Base-by-base conservation (phyloP, 495 filamentous ascomycete genomes). In the Aspergillus wentii region DNA sequence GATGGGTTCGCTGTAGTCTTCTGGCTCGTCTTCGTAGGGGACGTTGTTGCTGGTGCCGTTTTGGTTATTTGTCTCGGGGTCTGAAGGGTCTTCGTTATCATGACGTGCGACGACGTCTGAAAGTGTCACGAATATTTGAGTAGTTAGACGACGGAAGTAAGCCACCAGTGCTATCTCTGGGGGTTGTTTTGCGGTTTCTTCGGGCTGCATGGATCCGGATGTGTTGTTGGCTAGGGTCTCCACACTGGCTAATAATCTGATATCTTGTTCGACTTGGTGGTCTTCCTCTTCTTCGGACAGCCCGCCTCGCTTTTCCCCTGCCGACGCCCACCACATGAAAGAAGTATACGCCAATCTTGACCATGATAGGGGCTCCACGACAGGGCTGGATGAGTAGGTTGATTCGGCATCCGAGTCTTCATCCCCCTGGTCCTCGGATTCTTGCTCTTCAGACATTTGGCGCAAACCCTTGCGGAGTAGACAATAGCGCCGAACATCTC, bases 291-390 rank as follows among this genome's bases (percentile, higher is more conserved):
- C 64, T 42, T 71, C 60, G 4, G 58, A 55, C 17, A 68, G 49
- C 14, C 54, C 66, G 16, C 77, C 74, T 2, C 81, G 73, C 56
- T 85, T 79, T 60, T 97, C 92, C 32, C 92, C 92, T 1, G 92
- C 92, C 1, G 87, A 90, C 0, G 92, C 92, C 92, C 92, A 98
- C 91, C 91, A 98, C 66, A 96, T 90, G 68, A 96, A 95, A 3
- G 85, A 83, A 17, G 75, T 79, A 54, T 96, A 97, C 7, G 90
- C 90, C 9, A 95, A 75, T 5, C 86, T 85, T 0, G 87, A 71
- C 92, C 91, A 97, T n/a, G 82, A 85, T 25, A 80, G 68, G 0
- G 87, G 82, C 48, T 95, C 89, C 30, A 85, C 74, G 17, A 88
- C 69, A 21, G 63, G 35, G 33, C 63, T 66, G 19, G 67, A 66